Evolutionary conservation across 2,329 filamentous ascomycete species (phyloP), one percentile per base, ranked within the genome.

Genomic region (Xylaria sp.): DNA sequence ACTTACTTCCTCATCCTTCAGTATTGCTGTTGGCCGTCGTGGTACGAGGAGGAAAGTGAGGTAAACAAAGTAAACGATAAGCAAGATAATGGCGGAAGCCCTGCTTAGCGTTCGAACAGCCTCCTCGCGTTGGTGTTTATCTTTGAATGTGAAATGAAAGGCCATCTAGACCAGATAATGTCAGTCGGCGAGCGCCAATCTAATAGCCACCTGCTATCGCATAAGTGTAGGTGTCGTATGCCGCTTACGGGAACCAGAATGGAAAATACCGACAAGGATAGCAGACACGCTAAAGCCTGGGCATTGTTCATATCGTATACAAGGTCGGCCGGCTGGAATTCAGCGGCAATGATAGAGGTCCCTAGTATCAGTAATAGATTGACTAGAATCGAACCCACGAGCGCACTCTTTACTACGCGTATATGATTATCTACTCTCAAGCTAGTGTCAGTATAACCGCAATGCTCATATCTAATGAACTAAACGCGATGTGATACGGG

Each of bases 361-460:
- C 94, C 94, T 73, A 97, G 81, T 75, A 96, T 96, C 66, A 97
- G 85, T 36, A 97, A 84, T 59, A 97, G 81, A 76, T 97, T 97
- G 71, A 93, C 91, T 71, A 97, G 81, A 73, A 97, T 96, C 1
- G 93, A 96, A 50, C 93, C 94, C 38, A 97, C 85, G 53, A 97
- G 82, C 0, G 93, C 95, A 9, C 93, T 93, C 79, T 97, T 93
- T 27, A 97, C 93, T 72, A 97, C 94, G 65, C 91, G 89, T 64
- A 97, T 94, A 81, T 97, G 88, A 79, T 92, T 83, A 84, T 88
- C 70, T 60, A 55, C 5, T 68, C 36, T 20, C 25, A 76, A 54
- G 77, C 73, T 58, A 42, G 27, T 11, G 63, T 61, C 36, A 51
- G 57, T 33, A 50, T 15, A 54, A 27, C 45, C 13, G n/a, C 45